A percentile compares a stretch with the other conserved stretches of the same genome.
These are phyloP conservation scores for Candida sp. DNA, from an alignment of 1,139 yeast genomes.

Conservation along the genomic window DNA sequence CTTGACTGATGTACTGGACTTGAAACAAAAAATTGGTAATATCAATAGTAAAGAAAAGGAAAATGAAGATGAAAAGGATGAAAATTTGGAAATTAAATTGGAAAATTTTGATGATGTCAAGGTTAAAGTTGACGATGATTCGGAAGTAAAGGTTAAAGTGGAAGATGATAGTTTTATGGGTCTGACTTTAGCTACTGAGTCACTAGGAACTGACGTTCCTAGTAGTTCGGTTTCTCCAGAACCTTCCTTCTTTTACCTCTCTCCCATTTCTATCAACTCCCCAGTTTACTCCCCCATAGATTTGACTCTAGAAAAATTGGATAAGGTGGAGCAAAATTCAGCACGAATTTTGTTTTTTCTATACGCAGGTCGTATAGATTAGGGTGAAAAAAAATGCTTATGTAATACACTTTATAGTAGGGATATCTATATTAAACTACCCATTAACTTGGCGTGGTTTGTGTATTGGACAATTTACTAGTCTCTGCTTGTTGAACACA, in stretches of 20 bases:
- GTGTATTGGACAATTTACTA: background rate
- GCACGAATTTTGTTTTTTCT: conserved; percentile 41
- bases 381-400: no score
- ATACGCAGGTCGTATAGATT: no score
- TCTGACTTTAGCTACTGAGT: no score
- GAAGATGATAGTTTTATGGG: no score
- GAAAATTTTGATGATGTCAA: conserved; percentile 11
- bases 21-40: conserved; percentile 32
- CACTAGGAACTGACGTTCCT: background rate
- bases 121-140: background rate
- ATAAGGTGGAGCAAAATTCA: conserved; percentile 52
- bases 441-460: background rate
- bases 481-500: conserved; percentile 2
- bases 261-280: conserved; percentile 42
- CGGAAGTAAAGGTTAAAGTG: no score
- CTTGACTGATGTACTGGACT: conserved; percentile 24
- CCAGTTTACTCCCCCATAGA: conserved; percentile 41
- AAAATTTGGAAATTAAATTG: conserved; percentile 7
- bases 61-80: conserved; percentile 3
- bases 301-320: conserved; percentile 28
- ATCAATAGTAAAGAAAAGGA: conserved; percentile 16
- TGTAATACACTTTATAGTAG: background rate
- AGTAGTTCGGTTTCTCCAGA: background rate
- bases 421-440: background rate
- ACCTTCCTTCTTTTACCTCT: conserved; percentile 21